A percentile compares a stretch with the other conserved stretches of the same genome.
Evolutionary conservation across 805 yeast genomes (phyloP).

Genomic region (Yamadazyma tumulicola): DNA sequence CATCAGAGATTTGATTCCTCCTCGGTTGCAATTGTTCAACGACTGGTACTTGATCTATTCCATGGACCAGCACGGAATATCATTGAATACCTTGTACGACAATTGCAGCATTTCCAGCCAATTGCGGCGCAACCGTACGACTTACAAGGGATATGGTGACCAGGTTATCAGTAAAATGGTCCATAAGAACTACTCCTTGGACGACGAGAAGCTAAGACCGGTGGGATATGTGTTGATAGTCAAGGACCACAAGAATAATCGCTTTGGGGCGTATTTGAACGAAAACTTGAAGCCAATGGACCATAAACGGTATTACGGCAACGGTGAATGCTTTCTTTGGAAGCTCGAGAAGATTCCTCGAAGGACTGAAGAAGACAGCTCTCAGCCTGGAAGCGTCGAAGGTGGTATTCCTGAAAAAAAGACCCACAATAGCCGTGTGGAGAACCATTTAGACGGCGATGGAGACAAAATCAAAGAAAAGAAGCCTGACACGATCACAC

Average conservation of each 20-base stretch:
- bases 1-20: slow-evolving; percentile 68
- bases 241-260: slow-evolving; percentile 56
- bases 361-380: slow-evolving; percentile 1
- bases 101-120: slow-evolving; percentile 46
- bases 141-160: slow-evolving; percentile 35
- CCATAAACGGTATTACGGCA: slow-evolving; percentile 76
- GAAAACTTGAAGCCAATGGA: slow-evolving; percentile 72
- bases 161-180: slow-evolving; percentile 31
- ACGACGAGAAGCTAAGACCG: slow-evolving; percentile 24
- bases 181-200: slow-evolving; percentile 13
- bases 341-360: slow-evolving; percentile 43
- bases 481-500: background rate
- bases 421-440: background rate
- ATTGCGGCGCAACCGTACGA: slow-evolving; percentile 11
- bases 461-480: slow-evolving; percentile 2
- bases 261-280: slow-evolving; percentile 79
- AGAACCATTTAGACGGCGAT: background rate
- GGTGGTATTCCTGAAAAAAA: too few relatives aligned
- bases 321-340: slow-evolving; percentile 95
- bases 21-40: slow-evolving; percentile 71
- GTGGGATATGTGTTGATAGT: slow-evolving; percentile 75
- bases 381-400: slow-evolving; percentile 2
- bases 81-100: slow-evolving; percentile 72
- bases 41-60: slow-evolving; percentile 79
- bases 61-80: slow-evolving; percentile 90